A percentile compares a stretch with the other conserved stretches of the same genome.
These are phyloP conservation scores for Monosporascus ibericus DNA, from an alignment of 2,329 filamentous ascomycete genomes.

Conservation along the genomic window DNA sequence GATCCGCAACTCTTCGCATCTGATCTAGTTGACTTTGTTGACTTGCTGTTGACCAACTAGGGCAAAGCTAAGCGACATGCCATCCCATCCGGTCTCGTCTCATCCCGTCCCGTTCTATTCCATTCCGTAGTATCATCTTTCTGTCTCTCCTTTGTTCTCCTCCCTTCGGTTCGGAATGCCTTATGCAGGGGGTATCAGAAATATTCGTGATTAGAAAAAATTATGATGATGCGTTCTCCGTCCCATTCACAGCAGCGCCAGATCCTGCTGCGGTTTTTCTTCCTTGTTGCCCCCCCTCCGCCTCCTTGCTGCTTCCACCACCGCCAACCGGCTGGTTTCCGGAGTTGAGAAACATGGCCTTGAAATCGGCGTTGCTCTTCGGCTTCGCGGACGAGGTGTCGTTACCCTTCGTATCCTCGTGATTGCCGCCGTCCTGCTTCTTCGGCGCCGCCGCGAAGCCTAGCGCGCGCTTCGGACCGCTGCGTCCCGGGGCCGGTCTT, in stretches of 20 bases:
- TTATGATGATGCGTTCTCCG: too few species aligned
- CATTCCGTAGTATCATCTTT: neutral
- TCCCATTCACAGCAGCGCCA: too few species aligned
- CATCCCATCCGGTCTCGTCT: neutral
- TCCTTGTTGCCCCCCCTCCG: neutral
- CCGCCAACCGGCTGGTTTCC: neutral
- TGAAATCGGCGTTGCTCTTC: constrained; percentile 55
- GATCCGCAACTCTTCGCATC: neutral
- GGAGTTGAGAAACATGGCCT: constrained; percentile 40
- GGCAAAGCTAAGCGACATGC: neutral
- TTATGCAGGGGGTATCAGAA: neutral
- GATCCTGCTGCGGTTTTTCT: neutral
- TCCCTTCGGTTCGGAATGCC: neutral
- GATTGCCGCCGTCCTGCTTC: constrained; percentile 14
- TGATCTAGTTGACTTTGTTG: neutral
- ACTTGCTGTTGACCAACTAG: neutral
- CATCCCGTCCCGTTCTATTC: constrained; percentile 1
- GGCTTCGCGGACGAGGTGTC: constrained; percentile 17
- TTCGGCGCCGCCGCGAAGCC: constrained; percentile 32
- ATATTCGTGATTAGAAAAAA: too few species aligned
- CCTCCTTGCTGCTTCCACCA: neutral
- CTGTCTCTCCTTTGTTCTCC: neutral
- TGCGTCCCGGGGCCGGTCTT: constrained; percentile 35
- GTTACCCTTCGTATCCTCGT: constrained; percentile 6
- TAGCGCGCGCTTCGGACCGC: constrained; percentile 35